Percentiles rank a stretch among this genome's conserved stretches.
Evolutionary conservation across 257 asterid species (phyloP).

Genomic region (Ballota nigra): DNA sequence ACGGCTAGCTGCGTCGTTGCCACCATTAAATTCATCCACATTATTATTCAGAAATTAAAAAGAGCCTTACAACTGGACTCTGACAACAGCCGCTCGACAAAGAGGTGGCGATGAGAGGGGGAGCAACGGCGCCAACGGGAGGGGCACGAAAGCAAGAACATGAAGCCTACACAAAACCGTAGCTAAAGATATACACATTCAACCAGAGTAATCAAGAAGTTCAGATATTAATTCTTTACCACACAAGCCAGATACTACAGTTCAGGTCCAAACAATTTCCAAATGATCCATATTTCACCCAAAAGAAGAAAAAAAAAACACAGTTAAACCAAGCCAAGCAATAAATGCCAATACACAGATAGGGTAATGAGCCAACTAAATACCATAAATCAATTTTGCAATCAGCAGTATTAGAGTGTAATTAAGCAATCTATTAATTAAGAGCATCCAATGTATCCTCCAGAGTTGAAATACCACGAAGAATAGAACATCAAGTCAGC

Average conservation of each 20-base stretch:
- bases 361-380: neutral
- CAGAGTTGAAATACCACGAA: conserved; percentile 7
- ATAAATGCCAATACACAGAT: neutral
- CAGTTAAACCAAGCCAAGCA: neutral
- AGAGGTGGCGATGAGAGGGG: too few relatives aligned
- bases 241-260: neutral
- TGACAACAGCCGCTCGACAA: too few relatives aligned
- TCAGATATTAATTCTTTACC: neutral
- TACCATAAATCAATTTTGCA: neutral
- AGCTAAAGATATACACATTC: neutral
- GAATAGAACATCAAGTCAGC: neutral
- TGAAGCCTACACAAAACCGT: neutral
- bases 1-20: conserved; percentile 96
- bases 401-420: neutral
- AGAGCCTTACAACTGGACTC: too few relatives aligned
- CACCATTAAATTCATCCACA: too few relatives aligned
- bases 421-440: neutral
- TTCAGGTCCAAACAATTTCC: neutral
- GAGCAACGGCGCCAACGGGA: too few relatives aligned
- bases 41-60: too few relatives aligned
- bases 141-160: neutral
- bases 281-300: neutral
- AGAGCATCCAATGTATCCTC: neutral
- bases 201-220: neutral
- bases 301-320: too few relatives aligned